A percentile compares a stretch with the other conserved stretches of the same genome.
Conservation (phyloP, 768 basidiomycete genomes). For the Trichaptum fuscoviolaceum region DNA sequence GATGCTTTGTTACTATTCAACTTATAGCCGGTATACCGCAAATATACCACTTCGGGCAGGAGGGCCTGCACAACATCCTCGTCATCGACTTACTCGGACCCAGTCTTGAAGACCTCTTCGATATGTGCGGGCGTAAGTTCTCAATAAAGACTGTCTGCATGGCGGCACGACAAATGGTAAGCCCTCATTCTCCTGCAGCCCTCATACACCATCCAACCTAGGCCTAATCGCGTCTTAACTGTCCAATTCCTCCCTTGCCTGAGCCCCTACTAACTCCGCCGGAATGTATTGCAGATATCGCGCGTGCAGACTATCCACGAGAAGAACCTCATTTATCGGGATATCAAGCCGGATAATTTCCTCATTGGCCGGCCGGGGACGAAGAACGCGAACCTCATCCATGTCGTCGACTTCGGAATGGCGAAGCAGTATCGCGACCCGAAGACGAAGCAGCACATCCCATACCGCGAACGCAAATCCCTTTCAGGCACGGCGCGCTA, state of each 20-base stretch:
- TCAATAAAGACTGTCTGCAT: conserved; percentile 98
- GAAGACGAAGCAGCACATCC: conserved; percentile 98
- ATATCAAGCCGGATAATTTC: conserved; percentile 99
- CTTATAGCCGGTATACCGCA: conserved; percentile 89
- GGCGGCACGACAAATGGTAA: conserved; percentile 95
- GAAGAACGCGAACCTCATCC: conserved; percentile 85
- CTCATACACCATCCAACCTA: not conserved
- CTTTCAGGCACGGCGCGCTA: conserved; percentile 96
- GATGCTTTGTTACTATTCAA: conserved; percentile 17
- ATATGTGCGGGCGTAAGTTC: conserved; percentile 98
- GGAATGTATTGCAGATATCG: conserved; percentile 52
- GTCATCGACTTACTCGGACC: conserved; percentile 98
- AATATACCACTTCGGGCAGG: conserved; percentile 99
- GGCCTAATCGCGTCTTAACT: conserved; percentile 1
- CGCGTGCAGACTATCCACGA: conserved; percentile 98
- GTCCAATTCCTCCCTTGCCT: not conserved
- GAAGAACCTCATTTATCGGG: conserved; percentile 98
- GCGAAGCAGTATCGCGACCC: conserved; percentile 99
- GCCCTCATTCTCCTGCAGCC: conserved; percentile 16
- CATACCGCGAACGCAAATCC: conserved; percentile 97
- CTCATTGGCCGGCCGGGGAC: conserved; percentile 92
- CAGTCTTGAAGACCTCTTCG: conserved; percentile 95
- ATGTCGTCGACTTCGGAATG: conserved; percentile 99
- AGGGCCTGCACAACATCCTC: conserved; percentile 96
- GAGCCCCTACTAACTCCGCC: not conserved